Base-by-base conservation (phyloP, 768 basidiomycete genomes). In the Rhodotorula toruloides region DNA sequence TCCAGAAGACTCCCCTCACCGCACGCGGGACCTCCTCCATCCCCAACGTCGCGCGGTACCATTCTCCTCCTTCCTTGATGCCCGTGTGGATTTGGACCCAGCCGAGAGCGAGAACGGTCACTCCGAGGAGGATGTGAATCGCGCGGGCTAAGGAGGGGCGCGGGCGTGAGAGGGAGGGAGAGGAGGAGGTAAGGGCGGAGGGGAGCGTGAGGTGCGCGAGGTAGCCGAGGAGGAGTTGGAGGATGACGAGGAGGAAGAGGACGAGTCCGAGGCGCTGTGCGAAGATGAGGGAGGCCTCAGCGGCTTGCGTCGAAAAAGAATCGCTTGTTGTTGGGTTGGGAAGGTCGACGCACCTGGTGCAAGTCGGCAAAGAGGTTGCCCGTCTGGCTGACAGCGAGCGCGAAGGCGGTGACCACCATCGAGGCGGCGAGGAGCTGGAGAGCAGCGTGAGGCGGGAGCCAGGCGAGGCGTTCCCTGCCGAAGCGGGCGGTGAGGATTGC, bases 401-500 rank as follows among this genome's bases (percentile, higher is more conserved):
- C 58, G 10, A 62, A 62, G 17, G 53, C 29, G 11, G 36, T 34
- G 34, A 68, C 22, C 2, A 68, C 46, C 32, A 58, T 46, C 3
- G 47, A 27, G 2, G 37, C 49, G 1, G 52, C 53, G 47, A 55
- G 34, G 31, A 42, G 1, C 27, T 68, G 53, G 31, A 68, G 34
- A 2, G 52, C 61, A 5, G 53, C 43, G 22, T 68, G 67, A 1
- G 11, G 3, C 3, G 61, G 61, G 46, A 59, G 53, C 67, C 67
- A 68, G 11, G 46, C 27, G 17, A 29, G 29, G 6, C 53, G 27
- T 1, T 54, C 54, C 19, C 61, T 46, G 19, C 61, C 61, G 53
- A 58, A 43, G 9, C 67, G 61, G 16, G 53, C 67, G 34, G 60
- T 25, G 39, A 68, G 61, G 37, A 68, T 32, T 7, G 61, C 61